A percentile compares a stretch with the other conserved stretches of the same genome.
These are phyloP conservation scores for Emergomyces orientalis DNA, from an alignment of 2,329 filamentous ascomycete genomes.

Conservation along the genomic window DNA sequence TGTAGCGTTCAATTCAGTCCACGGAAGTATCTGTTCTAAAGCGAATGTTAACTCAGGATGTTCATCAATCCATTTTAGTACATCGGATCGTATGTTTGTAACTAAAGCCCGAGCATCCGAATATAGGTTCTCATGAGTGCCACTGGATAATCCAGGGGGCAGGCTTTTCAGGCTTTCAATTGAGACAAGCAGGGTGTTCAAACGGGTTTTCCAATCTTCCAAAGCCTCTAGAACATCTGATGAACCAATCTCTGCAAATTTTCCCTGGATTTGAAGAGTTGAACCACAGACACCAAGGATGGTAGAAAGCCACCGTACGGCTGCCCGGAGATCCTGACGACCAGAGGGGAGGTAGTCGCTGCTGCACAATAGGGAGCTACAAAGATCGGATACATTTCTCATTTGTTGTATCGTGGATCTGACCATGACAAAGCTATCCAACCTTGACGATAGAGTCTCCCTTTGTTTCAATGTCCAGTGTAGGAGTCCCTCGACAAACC, in stretches of 20 bases:
- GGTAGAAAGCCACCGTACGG: constrained; percentile 54
- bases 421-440: constrained; percentile 25
- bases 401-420: constrained; percentile 25
- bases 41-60: constrained; percentile 56
- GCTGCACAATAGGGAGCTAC: constrained; percentile 20
- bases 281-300: constrained; percentile 55
- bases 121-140: constrained; percentile 22
- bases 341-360: constrained; percentile 11
- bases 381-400: constrained; percentile 25
- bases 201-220: constrained; percentile 41
- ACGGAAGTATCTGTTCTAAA: constrained; percentile 56
- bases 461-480: constrained; percentile 39
- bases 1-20: constrained; percentile 41
- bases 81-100: constrained; percentile 25
- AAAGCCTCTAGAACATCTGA: constrained; percentile 39
- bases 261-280: constrained; percentile 57
- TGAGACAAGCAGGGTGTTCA: constrained; percentile 38
- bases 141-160: constrained; percentile 42
- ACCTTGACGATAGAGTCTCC: constrained; percentile 25
- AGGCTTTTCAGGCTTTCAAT: constrained; percentile 41
- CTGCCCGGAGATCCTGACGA: constrained; percentile 21
- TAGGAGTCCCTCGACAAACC: constrained; percentile 79
- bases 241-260: constrained; percentile 49
- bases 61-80: constrained; percentile 38
- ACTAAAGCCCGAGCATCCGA: constrained; percentile 25